Base-by-base conservation (phyloP, 192 early-diverging fungal genomes). In the Geosiphon pyriformis region DNA sequence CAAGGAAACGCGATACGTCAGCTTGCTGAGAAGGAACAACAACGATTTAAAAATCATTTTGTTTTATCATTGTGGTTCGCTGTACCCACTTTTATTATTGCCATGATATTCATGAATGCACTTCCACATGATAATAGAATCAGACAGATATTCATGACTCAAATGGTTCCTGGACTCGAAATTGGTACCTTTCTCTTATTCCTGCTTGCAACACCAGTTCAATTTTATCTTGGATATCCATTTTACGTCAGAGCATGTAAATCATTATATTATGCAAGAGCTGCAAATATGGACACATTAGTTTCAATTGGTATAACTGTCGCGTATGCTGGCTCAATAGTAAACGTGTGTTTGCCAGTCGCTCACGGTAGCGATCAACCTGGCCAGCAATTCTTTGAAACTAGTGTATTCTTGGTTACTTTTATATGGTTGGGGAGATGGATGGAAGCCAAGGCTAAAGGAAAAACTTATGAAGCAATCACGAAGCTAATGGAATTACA, bases 371-470 rank as follows among this genome's bases (percentile, higher is more conserved):
- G 2, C 47, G 53, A 59, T 56, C 34, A 29, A 34, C 30, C 25
- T 10, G 67, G 65, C 0, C 70, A 80, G 58, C 76, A 84, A 54
- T 91, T 87, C 66, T 94, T 94, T 71, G 92, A 94, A 68, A 92
- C 90, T 0, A 71, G 79, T 17, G 81, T 90, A 15, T 82, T 90
- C 35, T 68, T 94, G 59, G 85, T 92, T 46, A 88, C 88, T 0
- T 92, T 94, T 75, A 88, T 94, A 64, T 76, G 88, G 48, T 72
- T 92, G 22, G 92, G 92, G 46, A 91, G 89, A 69, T 94, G 87
- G 79, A 69, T 94, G 37, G 90, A 92, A 65, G 78, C 78, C 12
- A 83, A 84, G 70, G 90, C 90, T 3, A 94, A 90, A 59, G 90
- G 89, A 26, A 78, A 83, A 69, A 92, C 92, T 0, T 83, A 87